A percentile compares a stretch with the other conserved stretches of the same genome.
These are phyloP conservation scores for Lanmaoa pseudosensibilis DNA, from an alignment of 768 basidiomycete genomes.

Conservation along the genomic window DNA sequence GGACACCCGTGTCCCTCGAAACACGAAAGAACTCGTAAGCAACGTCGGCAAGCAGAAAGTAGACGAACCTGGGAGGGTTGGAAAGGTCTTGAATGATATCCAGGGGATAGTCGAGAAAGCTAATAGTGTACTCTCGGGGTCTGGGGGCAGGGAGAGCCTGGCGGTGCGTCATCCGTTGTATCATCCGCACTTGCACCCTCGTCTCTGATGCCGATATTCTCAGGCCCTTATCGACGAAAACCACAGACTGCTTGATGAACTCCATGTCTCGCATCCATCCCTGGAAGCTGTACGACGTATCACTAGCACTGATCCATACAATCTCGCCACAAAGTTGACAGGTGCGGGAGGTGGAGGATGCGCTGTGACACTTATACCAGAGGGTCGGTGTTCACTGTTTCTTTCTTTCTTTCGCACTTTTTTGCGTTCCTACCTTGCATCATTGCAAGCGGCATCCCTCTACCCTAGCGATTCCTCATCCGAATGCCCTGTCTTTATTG, in stretches of 20 bases:
- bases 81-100: constrained; percentile 74
- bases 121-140: constrained; percentile 65
- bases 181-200: neutral
- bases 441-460: neutral
- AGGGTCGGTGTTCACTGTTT: constrained; percentile 54
- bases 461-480: neutral
- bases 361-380: constrained; percentile 91
- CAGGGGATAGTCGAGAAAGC: constrained; percentile 87
- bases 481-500: neutral
- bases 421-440: neutral
- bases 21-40: constrained; percentile 93
- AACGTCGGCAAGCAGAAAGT: constrained; percentile 75
- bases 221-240: constrained; percentile 88
- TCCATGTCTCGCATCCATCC: constrained; percentile 89
- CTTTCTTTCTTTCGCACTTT: neutral
- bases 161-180: constrained; percentile 51
- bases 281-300: constrained; percentile 79
- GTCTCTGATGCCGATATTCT: neutral
- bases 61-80: constrained; percentile 85
- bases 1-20: constrained; percentile 89
- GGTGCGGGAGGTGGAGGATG: constrained; percentile 99
- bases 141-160: constrained; percentile 12
- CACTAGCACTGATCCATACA: constrained; percentile 62
- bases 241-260: constrained; percentile 75
- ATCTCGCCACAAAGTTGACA: constrained; percentile 89